Base-by-base conservation (phyloP, 768 basidiomycete species). In the Saitozyma sp. region DNA sequence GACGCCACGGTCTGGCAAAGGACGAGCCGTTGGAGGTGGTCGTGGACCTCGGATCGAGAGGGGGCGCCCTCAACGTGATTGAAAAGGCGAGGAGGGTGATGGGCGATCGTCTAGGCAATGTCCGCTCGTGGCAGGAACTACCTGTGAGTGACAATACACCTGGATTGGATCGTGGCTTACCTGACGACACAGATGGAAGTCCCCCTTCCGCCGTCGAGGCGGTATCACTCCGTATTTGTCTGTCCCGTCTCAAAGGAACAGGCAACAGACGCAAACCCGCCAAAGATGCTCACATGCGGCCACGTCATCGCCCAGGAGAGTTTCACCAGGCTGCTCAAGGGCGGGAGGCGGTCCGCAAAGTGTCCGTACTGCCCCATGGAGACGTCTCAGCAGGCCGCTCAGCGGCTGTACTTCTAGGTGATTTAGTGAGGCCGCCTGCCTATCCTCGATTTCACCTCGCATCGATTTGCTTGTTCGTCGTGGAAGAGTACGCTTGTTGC, bases 161-260 rank as follows among this genome's bases (percentile, higher is more conserved):
- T 39, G 42, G 13, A 50, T 56, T 41, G 50, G 9, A 38, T 72
- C 46, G 41, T 42, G 45, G 9, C 6, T 68, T 41, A 50, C 45
- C 48, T 56, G 50, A 50, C 9, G 16, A 8, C 58, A 0, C 68
- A 98, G 95, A 93, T 99, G 70, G 95, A 97, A 81, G 91, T 98
- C 66, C 91, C 91, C 0, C 77, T 98, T 10, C 86, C 89, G 1
- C 83, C 90, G 1, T 87, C 90, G 67, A 89, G 94, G 72, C 84
- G 92, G 38, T 98, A 94, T 80, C 96, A 99, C 78, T 96, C 94
- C 0, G 89, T 98, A 61, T 98, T 99, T 78, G 88, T 92, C 52
- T 99, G 96, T 79, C 91, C 96, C 0, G 96, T 99, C 19, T 95
- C 92, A 9, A 98, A 97, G 80, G 95, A 98, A 73, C 95, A 96